phyloP scores from a whole-genome alignment of 1,139 yeast species.

The Wickerhamiella infanticola region DNA sequence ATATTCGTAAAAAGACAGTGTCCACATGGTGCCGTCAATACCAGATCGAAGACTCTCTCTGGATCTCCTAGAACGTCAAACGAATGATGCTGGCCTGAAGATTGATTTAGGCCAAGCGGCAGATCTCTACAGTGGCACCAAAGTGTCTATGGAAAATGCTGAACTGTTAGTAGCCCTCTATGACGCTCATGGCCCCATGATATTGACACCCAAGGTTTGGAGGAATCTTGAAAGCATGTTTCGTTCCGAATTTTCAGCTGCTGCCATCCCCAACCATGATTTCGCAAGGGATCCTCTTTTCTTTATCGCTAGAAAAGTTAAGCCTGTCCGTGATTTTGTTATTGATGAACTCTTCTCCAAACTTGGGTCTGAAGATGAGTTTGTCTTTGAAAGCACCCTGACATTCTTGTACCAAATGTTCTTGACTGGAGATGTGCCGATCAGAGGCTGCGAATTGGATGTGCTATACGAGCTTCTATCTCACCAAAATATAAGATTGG shows the following conservation, averaged over 20 bases:
- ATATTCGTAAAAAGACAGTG: no score
- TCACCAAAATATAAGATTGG: neutral
- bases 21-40: no score
- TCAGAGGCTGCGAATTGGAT: neutral
- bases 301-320: neutral
- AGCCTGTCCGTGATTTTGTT: neutral
- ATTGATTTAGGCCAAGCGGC: neutral
- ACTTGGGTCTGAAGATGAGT: neutral
- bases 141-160: neutral
- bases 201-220: neutral
- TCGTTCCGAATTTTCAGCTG: neutral
- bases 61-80: no score
- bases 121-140: neutral
- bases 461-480: neutral
- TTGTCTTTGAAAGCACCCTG: neutral
- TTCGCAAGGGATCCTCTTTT: neutral
- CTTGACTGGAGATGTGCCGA: neutral
- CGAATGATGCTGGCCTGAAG: neutral
- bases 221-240: neutral
- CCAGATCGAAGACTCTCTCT: no score
- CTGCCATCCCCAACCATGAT: neutral
- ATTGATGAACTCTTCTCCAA: neutral
- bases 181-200: neutral
- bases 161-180: neutral
- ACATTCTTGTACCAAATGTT: neutral